Percentiles rank a stretch among this genome's conserved stretches.
Evolutionary conservation across 129 eudicot genomes (phyloP).

Genomic region (Tagetes patula): DNA sequence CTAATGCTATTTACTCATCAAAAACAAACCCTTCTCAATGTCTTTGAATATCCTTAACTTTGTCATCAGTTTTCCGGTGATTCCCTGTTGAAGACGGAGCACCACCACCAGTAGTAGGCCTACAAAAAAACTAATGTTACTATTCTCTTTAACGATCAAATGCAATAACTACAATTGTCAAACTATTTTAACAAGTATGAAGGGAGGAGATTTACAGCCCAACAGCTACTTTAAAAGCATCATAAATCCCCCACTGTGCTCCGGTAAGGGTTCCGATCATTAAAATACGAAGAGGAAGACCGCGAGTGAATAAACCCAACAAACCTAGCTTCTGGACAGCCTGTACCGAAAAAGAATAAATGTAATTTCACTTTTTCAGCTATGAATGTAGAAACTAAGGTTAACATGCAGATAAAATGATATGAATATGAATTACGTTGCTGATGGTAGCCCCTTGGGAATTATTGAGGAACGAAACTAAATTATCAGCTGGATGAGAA

Average conservation of each 20-base stretch:
- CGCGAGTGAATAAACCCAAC: constrained; percentile 74
- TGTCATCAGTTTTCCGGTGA: constrained; percentile 16
- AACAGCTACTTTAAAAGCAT: constrained; percentile 85
- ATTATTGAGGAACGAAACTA: constrained; percentile 89
- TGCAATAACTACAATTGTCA: background rate
- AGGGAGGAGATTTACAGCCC: constrained; percentile 66
- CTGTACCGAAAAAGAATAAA: constrained; percentile 34
- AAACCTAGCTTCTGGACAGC: constrained; percentile 78
- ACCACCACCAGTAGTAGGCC: constrained; percentile 71
- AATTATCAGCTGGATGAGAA: constrained; percentile 93
- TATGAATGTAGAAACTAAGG: background rate
- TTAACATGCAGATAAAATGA: background rate
- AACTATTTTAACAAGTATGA: background rate
- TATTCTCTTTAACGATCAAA: background rate
- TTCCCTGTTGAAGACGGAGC: constrained; percentile 20
- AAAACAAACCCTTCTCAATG: constrained; percentile 15
- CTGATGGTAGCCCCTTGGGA: constrained; percentile 80
- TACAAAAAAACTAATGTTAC: constrained; percentile 19
- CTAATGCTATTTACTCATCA: constrained; percentile 26
- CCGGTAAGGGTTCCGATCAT: constrained; percentile 95
- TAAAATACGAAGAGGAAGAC: constrained; percentile 89
- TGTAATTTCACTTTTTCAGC: background rate
- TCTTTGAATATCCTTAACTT: constrained; percentile 11
- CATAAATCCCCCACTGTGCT: constrained; percentile 94
- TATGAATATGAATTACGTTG: constrained; percentile 43